These are phyloP conservation scores for Cotoneaster glaucophyllus DNA, from an alignment of 306 rosid genomes.

Conservation along the genomic window DNA sequence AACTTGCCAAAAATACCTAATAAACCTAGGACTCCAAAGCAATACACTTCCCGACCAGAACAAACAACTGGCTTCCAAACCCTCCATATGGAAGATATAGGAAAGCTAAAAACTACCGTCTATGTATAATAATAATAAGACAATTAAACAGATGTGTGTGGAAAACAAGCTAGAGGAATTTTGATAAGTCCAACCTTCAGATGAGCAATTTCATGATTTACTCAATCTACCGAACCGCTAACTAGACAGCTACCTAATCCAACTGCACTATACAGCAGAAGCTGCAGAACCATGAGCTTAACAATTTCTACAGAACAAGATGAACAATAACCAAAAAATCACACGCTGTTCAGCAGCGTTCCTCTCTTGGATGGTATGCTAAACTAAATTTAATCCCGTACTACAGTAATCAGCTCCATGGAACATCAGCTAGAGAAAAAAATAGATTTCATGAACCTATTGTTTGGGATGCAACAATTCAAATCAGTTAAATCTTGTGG, in stretches of 20 bases:
- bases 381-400: neutral
- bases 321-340: neutral
- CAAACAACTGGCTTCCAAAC: neutral
- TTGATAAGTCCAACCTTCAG: neutral
- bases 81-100: neutral
- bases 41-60: neutral
- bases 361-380: neutral
- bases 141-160: neutral
- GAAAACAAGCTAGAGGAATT: neutral
- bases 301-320: neutral
- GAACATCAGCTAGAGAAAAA: neutral
- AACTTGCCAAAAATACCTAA: neutral
- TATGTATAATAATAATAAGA: neutral
- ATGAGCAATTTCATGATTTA: neutral
- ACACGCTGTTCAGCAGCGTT: neutral
- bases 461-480: neutral
- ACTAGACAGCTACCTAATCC: neutral
- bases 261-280: neutral
- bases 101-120: neutral
- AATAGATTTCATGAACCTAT: neutral
- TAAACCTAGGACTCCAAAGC: neutral
- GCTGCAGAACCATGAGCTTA: neutral
- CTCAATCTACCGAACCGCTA: neutral
- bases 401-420: neutral
- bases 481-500: neutral